phyloP scores from a whole-genome alignment of 352 stramenopile genomes.

The Blastocystis sp. region DNA sequence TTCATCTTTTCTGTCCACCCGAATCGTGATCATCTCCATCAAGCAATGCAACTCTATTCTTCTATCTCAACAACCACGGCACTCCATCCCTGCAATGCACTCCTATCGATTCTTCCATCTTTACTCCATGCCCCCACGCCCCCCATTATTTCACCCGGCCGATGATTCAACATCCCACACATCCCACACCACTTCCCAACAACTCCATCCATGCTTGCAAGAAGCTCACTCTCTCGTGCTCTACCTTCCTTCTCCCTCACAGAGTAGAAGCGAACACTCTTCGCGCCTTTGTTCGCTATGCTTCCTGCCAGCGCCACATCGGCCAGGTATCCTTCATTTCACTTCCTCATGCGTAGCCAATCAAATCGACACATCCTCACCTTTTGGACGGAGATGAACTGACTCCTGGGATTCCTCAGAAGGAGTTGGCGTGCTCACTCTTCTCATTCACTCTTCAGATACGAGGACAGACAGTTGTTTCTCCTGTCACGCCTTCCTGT shows the following conservation, averaged over 20 bases:
- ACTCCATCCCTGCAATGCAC: neutral
- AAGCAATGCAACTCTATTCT: too few species aligned
- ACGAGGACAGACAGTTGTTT: constrained; percentile 60
- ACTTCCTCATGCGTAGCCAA: neutral
- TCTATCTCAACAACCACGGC: too few species aligned
- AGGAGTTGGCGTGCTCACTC: constrained; percentile 31
- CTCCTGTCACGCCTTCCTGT: constrained; percentile 56
- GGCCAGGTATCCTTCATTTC: neutral
- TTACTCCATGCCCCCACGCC: neutral
- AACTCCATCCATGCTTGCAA: neutral
- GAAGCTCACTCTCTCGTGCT: neutral
- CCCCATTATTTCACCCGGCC: neutral
- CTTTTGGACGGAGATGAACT: constrained; percentile 67
- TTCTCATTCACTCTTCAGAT: constrained; percentile 1
- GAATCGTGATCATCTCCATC: too few species aligned
- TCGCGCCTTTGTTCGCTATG: neutral
- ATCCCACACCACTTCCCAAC: neutral
- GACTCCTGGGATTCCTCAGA: constrained; percentile 41
- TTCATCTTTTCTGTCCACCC: too few species aligned
- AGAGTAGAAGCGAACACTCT: neutral
- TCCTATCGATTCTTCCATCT: neutral
- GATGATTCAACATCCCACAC: too few species aligned
- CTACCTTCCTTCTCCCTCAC: neutral
- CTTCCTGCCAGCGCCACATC: neutral
- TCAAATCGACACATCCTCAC: constrained; percentile 36